These are phyloP conservation scores for Aspergillus neoniger DNA, from an alignment of 2,329 filamentous ascomycete genomes.

Conservation along the genomic window DNA sequence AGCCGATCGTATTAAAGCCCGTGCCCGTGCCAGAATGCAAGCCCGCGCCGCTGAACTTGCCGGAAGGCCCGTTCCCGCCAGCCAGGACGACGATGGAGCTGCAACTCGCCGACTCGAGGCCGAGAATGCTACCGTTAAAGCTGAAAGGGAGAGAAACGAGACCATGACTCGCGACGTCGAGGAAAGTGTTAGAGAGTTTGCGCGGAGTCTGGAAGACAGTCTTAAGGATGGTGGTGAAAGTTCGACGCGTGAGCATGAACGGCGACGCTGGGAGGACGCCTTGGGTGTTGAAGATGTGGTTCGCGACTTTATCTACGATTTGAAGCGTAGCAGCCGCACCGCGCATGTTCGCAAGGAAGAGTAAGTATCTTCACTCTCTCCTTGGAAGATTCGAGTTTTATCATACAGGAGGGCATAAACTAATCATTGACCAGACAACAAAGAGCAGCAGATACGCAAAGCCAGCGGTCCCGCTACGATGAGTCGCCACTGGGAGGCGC, in stretches of 20 bases:
- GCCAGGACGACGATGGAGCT: slow-evolving; percentile 69
- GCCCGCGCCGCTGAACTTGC: slow-evolving; percentile 90
- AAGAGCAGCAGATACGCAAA: slow-evolving; percentile 52
- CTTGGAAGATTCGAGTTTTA: neutral
- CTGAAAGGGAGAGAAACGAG: slow-evolving; percentile 91
- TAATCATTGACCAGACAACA: slow-evolving; percentile 46
- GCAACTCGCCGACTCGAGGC: slow-evolving; percentile 85
- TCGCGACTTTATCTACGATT: slow-evolving; percentile 95
- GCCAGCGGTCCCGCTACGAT: slow-evolving; percentile 57
- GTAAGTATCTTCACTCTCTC: slow-evolving; percentile 35
- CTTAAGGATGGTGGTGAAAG: slow-evolving; percentile 79
- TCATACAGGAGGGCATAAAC: slow-evolving; percentile 9
- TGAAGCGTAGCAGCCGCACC: slow-evolving; percentile 82
- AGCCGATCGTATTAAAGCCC: slow-evolving; percentile 88
- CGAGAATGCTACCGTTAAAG: slow-evolving; percentile 76
- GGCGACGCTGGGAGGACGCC: slow-evolving; percentile 90
- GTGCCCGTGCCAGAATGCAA: slow-evolving; percentile 98
- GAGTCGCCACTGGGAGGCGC: slow-evolving; percentile 49
- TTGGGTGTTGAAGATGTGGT: slow-evolving; percentile 96
- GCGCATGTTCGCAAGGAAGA: slow-evolving; percentile 68
- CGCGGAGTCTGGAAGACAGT: slow-evolving; percentile 78
- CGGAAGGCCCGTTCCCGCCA: slow-evolving; percentile 73
- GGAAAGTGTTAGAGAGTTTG: slow-evolving; percentile 89
- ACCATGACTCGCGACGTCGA: slow-evolving; percentile 96
- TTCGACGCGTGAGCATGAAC: slow-evolving; percentile 82